Base-by-base conservation (phyloP, 345 rosid species). In the Boechera retrofracta region DNA sequence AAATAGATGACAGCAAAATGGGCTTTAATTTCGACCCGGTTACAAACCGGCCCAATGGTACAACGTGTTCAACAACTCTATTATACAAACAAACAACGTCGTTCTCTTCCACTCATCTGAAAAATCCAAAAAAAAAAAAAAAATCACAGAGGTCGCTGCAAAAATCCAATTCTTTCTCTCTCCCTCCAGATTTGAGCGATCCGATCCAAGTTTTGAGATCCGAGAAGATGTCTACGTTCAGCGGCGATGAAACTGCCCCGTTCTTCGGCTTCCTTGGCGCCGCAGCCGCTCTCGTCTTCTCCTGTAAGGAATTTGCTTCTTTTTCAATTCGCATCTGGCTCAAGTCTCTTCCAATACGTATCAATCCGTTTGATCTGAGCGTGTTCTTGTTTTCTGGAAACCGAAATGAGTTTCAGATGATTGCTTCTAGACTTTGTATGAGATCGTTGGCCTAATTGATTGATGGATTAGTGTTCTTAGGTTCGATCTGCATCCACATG, bases 201-300 rank as follows among this genome's bases (percentile, higher is more conserved):
- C 33, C 48, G 49, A 61, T 61, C 66, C 66, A 0, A 60, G 49
- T 24, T 52, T 33, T 72, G 53, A 62, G 86, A 82, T 83, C 81
- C 64, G 51, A 8, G 39, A 71, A 33, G 9, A 90, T 86, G 78
- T 77, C 91, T 36, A 16, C 68, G 10, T 88, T 90, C 79, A 86
- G 88, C 82, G 95, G 95, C 72, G 92, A 90, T 84, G 96, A 88
- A 69, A 90, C 89, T 12, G 96, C 96, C 7, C 92, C 92, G 4
- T 87, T 90, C 82, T 90, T 90, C 64, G 92, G 92, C 79, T 88
- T 90, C 91, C 96, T 90, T 18, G 96, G 92, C 77, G 92, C 89
- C 1, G 92, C 96, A 1, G 87, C 93, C 1, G 92, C 93, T 4
- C 91, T 88, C 74, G 90, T 90, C 75, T 90, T 87, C 86, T 88